Evolutionary conservation across 1,284 basidiomycete genomes (phyloP).

Genomic region (Gomphus bonarii): DNA sequence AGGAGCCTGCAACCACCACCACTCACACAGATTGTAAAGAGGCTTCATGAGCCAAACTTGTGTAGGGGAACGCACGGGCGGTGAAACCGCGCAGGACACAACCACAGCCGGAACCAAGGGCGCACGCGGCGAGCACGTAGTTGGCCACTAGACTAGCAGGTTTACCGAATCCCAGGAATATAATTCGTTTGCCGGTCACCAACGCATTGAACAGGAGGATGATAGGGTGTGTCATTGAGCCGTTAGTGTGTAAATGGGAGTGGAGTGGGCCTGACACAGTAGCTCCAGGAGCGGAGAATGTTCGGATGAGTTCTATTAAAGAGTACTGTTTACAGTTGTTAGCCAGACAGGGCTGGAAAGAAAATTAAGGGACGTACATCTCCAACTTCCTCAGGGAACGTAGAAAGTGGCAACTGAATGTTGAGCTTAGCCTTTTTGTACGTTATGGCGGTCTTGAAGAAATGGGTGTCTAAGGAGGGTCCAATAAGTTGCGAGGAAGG

Average conservation of each 20-base stretch:
- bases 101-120: constrained; percentile 85
- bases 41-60: constrained; percentile 80
- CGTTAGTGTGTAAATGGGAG: constrained; percentile 88
- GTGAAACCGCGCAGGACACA: constrained; percentile 77
- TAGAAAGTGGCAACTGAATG: constrained; percentile 77
- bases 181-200: constrained; percentile 85
- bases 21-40: constrained; percentile 82
- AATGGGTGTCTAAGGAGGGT: constrained; percentile 82
- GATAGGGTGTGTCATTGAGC: constrained; percentile 83
- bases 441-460: constrained; percentile 75
- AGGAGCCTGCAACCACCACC: background rate
- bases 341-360: constrained; percentile 1
- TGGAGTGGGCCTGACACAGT: constrained; percentile 70
- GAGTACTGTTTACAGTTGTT: constrained; percentile 63
- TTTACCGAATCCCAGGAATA: constrained; percentile 84
- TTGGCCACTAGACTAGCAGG: constrained; percentile 82
- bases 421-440: constrained; percentile 76
- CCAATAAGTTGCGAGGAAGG: constrained; percentile 26
- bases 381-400: constrained; percentile 90
- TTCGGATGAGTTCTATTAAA: constrained; percentile 81
- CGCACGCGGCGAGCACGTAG: constrained; percentile 89
- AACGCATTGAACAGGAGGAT: constrained; percentile 94
- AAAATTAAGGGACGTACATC: constrained; percentile 52
- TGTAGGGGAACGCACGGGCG: constrained; percentile 88
- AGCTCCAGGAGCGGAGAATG: constrained; percentile 65